These are phyloP conservation scores for Zopfia rhizophila DNA, from an alignment of 2,329 filamentous ascomycete species.

Conservation along the genomic window DNA sequence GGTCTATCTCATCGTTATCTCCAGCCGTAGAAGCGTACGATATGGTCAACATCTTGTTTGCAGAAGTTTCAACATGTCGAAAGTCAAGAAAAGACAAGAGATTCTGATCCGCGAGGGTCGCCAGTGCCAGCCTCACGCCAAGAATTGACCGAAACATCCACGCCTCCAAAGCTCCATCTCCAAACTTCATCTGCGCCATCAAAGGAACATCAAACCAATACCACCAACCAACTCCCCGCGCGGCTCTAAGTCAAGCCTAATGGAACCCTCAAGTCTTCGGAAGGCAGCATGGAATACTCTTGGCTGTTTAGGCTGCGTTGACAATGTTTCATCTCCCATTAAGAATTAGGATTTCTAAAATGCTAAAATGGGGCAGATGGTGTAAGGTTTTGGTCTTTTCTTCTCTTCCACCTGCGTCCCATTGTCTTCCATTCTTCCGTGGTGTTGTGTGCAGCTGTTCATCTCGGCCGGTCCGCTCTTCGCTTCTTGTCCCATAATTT, in stretches of 20 bases:
- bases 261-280: constrained; percentile 25
- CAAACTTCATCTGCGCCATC: constrained; percentile 40
- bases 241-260: constrained; percentile 27
- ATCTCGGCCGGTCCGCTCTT: constrained; percentile 41
- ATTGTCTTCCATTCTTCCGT: neutral
- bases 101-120: too few species aligned
- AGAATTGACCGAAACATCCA: constrained; percentile 38
- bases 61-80: neutral
- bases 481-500: constrained; percentile 27
- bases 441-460: neutral
- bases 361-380: too few species aligned
- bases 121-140: constrained; percentile 20
- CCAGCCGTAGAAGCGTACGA: too few species aligned
- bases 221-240: constrained; percentile 15
- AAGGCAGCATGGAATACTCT: constrained; percentile 16
- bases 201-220: constrained; percentile 37
- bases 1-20: too few species aligned
- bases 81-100: too few species aligned
- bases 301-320: constrained; percentile 28
- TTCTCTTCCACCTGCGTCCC: constrained; percentile 10
- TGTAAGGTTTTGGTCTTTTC: constrained; percentile 5
- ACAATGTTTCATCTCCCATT: constrained; percentile 10
- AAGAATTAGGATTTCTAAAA: constrained; percentile 10
- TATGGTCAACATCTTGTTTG: too few species aligned
- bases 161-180: constrained; percentile 20